Base-by-base conservation (phyloP, 371 early-diverging fungal genomes). In the Haplosporangium sp. region DNA sequence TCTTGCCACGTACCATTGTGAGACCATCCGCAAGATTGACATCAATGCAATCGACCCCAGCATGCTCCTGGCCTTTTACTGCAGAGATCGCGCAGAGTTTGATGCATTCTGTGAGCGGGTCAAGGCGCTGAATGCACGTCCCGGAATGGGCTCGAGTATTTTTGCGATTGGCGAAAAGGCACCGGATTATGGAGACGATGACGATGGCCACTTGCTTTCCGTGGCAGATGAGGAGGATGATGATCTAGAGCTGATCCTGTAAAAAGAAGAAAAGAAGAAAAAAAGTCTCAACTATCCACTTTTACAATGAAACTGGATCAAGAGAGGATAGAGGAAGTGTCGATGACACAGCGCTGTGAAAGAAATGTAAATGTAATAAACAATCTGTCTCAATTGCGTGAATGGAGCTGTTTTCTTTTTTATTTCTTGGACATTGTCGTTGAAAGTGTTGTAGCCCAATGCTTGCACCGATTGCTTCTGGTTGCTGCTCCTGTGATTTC, bases 1-100 rank as follows among this genome's bases (percentile, higher is more conserved):
- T 61, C 82, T 95, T 54, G 81, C 81, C 1, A 90, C 93, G 2
- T 98, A 95, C 79, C 95, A 95, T 69, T 96, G 96, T 81, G 85
- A 84, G 14, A 85, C 84, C 8, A 91, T 92, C 6, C 87, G 93
- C 14, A 90, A 90, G 66, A 85, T 95, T 20, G 83, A 90, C 41
- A 87, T 98, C 37, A 81, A 85, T 9, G 81, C 89, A 12, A 67
- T 98, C 45, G 98, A 98, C 77, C 98, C 98, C 0, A 96, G 95
- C 5, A 93, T 98, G 93, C 85, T 96, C 21, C 74, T 96, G 62
- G 97, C 97, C 1, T 98, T 96, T 80, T 96, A 92, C 77, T 93
- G 92, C 67, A 82, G 83, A 14, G 86, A 89, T n/a, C 64, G 73
- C 18, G 61, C 65, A 3, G 93, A 94, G 1, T 91, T 94, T 69